These are phyloP conservation scores for Suillus luteus DNA, from an alignment of 768 basidiomycete species.

Conservation along the genomic window DNA sequence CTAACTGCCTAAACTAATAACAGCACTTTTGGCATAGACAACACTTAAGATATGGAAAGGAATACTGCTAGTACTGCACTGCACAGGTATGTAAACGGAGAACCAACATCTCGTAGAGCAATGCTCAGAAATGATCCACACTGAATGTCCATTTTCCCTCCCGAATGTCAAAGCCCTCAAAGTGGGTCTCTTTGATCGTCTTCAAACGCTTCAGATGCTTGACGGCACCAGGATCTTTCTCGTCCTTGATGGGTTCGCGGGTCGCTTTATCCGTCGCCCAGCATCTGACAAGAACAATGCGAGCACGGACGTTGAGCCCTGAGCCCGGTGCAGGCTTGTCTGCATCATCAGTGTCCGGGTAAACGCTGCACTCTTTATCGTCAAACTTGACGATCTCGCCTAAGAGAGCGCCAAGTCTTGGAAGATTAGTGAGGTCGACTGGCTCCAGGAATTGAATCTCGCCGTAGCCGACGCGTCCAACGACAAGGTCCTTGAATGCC, in stretches of 20 bases:
- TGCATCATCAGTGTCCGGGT: slow-evolving; percentile 85
- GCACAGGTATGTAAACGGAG: not conserved
- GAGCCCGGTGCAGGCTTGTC: slow-evolving; percentile 82
- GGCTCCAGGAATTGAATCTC: slow-evolving; percentile 80
- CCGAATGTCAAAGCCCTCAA: slow-evolving; percentile 75
- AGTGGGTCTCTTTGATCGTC: slow-evolving; percentile 83
- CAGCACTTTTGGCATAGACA: slow-evolving; percentile 12
- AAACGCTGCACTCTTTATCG: slow-evolving; percentile 91
- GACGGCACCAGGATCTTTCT: slow-evolving; percentile 63
- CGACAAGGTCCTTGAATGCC: slow-evolving; percentile 73
- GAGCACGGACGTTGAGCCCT: slow-evolving; percentile 88
- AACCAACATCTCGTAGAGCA: not conserved
- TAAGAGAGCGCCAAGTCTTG: slow-evolving; percentile 76
- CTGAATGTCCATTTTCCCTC: slow-evolving; percentile 93
- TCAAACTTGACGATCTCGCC: slow-evolving; percentile 89
- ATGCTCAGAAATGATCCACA: slow-evolving; percentile 84
- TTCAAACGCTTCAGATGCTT: slow-evolving; percentile 81
- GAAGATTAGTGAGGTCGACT: slow-evolving; percentile 84
- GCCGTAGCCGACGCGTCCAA: slow-evolving; percentile 91
- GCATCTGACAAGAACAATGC: slow-evolving; percentile 74
- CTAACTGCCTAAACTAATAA: slow-evolving; percentile 23
- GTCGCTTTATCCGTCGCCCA: slow-evolving; percentile 93
- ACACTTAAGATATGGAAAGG: slow-evolving; percentile 1
- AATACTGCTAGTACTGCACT: not conserved
- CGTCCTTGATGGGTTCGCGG: slow-evolving; percentile 85